phyloP scores from a whole-genome alignment of 2,329 filamentous ascomycete species.

The Sphaerulina musiva region DNA sequence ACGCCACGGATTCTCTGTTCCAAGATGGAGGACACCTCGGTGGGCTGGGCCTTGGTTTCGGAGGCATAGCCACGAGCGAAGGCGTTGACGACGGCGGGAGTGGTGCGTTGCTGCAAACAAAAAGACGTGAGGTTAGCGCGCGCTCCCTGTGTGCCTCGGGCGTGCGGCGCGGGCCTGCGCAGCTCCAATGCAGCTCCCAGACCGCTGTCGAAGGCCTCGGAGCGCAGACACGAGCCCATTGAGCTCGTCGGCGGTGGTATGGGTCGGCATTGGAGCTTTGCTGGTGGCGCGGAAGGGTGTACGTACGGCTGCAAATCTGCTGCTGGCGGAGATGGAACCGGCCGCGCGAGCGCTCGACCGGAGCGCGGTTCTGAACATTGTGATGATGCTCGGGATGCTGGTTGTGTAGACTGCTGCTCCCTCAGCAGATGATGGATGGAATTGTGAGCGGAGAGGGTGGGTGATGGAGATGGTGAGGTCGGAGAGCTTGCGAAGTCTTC shows the following conservation, averaged over 20 bases:
- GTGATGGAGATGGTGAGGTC: conserved; percentile 16
- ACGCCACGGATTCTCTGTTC: conserved; percentile 99
- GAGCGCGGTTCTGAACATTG: conserved; percentile 96
- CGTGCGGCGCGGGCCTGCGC: conserved; percentile 28
- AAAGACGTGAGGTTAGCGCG: conserved; percentile 47
- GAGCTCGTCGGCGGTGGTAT: conserved; percentile 18
- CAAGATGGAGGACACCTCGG: conserved; percentile 98
- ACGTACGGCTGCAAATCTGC: conserved; percentile 94
- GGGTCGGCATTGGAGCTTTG: conserved; percentile 38
- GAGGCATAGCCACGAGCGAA: conserved; percentile 74
- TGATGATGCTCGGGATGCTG: conserved; percentile 45
- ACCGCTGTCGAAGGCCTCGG: conserved; percentile 31
- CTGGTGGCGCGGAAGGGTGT: conserved; percentile 37
- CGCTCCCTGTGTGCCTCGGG: conserved; percentile 30
- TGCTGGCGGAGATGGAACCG: conserved; percentile 84
- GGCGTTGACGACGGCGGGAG: conserved; percentile 69
- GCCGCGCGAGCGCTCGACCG: conserved; percentile 93
- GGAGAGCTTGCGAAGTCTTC: neutral
- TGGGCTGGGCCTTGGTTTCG: conserved; percentile 91
- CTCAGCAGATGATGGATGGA: conserved; percentile 26
- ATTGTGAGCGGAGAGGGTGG: conserved; percentile 24
- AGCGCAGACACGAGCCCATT: conserved; percentile 40
- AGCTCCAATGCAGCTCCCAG: conserved; percentile 35
- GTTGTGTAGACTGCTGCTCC: conserved; percentile 27
- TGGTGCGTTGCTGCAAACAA: conserved; percentile 68